A percentile compares a stretch with the other conserved stretches of the same genome.
Evolutionary conservation across 2,329 filamentous ascomycete species (phyloP).

Genomic region (Epichloe gansuensis): DNA sequence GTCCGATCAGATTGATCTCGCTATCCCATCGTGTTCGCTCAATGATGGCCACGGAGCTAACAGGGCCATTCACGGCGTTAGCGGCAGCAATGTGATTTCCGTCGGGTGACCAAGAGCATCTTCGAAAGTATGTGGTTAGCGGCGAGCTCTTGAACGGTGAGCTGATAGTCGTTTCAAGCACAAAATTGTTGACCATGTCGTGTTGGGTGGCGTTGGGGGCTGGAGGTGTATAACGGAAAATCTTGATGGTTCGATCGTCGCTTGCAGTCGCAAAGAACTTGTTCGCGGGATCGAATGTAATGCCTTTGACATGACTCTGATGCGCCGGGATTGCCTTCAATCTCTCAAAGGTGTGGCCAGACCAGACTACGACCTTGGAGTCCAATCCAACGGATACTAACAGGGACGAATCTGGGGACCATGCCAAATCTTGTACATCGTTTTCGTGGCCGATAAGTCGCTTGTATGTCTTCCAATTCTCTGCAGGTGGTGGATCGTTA

Average conservation of each 20-base stretch:
- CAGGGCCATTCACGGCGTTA: conserved; percentile 92
- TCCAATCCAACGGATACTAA: conserved; percentile 92
- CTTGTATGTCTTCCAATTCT: conserved; percentile 95
- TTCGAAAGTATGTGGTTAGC: conserved; percentile 88
- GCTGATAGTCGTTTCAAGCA: conserved; percentile 82
- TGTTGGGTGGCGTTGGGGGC: conserved; percentile 84
- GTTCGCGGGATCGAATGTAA: conserved; percentile 96
- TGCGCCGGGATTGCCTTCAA: conserved; percentile 87
- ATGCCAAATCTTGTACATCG: conserved; percentile 93
- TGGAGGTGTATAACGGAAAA: conserved; percentile 88
- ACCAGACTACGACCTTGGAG: conserved; percentile 98
- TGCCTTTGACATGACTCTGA: conserved; percentile 95
- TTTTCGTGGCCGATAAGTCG: conserved; percentile 95
- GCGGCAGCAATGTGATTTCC: conserved; percentile 94
- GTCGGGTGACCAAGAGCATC: conserved; percentile 96
- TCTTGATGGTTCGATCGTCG: conserved; percentile 91
- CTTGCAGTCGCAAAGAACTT: conserved; percentile 98
- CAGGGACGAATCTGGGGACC: conserved; percentile 92
- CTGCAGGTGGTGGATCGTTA: conserved; percentile 81
- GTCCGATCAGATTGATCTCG: conserved; percentile 93
- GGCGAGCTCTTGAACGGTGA: conserved; percentile 83
- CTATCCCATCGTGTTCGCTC: conserved; percentile 87
- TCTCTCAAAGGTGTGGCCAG: conserved; percentile 94
- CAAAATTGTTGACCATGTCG: conserved; percentile 94
- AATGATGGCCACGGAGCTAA: conserved; percentile 93